A percentile compares a stretch with the other conserved stretches of the same genome.
Conservation (phyloP, 2,329 filamentous ascomycete genomes). For the Trichophyton rubrum region DNA sequence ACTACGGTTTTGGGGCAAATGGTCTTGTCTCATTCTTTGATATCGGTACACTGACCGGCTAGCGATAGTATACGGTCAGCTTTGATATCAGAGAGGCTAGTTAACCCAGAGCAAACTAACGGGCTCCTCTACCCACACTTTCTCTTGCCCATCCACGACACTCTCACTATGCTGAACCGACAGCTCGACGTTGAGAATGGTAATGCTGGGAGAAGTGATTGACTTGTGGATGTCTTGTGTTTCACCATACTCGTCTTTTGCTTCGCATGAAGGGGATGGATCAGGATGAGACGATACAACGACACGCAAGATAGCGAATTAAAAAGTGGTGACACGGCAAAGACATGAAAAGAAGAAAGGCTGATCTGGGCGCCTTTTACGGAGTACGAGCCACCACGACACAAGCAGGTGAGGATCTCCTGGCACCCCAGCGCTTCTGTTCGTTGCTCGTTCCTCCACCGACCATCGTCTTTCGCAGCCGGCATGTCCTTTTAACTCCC, state of each 20-base stretch:
- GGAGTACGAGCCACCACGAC: background rate
- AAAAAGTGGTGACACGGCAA: constrained; percentile 3
- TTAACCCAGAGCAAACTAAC: background rate
- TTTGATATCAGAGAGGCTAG: background rate
- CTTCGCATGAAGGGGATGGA: constrained; percentile 3
- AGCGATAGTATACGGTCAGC: background rate
- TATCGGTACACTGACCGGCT: background rate
- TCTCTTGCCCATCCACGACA: background rate
- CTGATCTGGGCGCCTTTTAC: constrained; percentile 1
- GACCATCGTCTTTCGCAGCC: background rate
- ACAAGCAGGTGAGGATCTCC: constrained; percentile 1
- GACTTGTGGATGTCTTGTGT: background rate
- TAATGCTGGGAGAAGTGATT: background rate
- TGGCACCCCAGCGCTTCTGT: background rate
- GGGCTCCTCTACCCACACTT: background rate
- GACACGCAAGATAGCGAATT: background rate
- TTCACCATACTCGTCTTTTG: background rate
- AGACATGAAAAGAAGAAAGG: background rate
- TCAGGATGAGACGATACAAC: constrained; percentile 1
- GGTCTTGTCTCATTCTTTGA: background rate
- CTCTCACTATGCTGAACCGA: background rate
- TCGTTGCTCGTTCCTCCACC: background rate
- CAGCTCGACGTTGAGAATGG: no score
- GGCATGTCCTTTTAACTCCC: background rate
- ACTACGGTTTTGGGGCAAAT: background rate